Evolutionary conservation across 1,139 yeast species (phyloP).

Genomic region (Suhomyces kunorum): DNA sequence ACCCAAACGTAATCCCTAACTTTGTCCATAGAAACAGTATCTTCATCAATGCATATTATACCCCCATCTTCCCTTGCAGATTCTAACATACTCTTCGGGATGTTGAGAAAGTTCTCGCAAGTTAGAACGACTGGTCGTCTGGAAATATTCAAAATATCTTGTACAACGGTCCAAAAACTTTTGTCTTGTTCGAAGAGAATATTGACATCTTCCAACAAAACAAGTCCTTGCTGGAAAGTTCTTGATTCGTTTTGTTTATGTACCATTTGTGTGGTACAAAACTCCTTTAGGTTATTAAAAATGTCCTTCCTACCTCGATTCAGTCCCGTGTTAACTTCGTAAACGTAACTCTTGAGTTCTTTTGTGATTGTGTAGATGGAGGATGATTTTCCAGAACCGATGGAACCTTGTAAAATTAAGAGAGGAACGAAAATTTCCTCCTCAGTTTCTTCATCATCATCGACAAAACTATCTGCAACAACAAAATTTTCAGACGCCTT

Average conservation of each 20-base stretch:
- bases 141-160: conserved; percentile 61
- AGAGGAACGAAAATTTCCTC: conserved; percentile 56
- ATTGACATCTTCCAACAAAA: conserved; percentile 86
- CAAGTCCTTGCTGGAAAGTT: conserved; percentile 61
- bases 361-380: conserved; percentile 69
- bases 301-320: conserved; percentile 74
- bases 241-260: conserved; percentile 40
- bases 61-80: conserved; percentile 47
- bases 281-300: conserved; percentile 64
- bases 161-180: conserved; percentile 77
- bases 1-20: conserved; percentile 41
- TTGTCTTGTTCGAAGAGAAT: conserved; percentile 76
- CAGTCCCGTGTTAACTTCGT: conserved; percentile 78
- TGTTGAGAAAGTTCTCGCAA: conserved; percentile 54
- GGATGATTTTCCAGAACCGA: conserved; percentile 80
- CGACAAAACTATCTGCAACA: conserved; percentile 29
- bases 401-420: conserved; percentile 67
- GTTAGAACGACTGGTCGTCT: conserved; percentile 82
- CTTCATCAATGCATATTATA: conserved; percentile 28
- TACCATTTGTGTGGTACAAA: conserved; percentile 82
- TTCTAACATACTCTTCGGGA: conserved; percentile 57
- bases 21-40: conserved; percentile 22
- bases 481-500: conserved; percentile 30
- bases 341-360: conserved; percentile 68
- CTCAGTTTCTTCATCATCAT: conserved; percentile 25